Conservation (phyloP, 2,329 filamentous ascomycete species). For the Penicillium sp. region DNA sequence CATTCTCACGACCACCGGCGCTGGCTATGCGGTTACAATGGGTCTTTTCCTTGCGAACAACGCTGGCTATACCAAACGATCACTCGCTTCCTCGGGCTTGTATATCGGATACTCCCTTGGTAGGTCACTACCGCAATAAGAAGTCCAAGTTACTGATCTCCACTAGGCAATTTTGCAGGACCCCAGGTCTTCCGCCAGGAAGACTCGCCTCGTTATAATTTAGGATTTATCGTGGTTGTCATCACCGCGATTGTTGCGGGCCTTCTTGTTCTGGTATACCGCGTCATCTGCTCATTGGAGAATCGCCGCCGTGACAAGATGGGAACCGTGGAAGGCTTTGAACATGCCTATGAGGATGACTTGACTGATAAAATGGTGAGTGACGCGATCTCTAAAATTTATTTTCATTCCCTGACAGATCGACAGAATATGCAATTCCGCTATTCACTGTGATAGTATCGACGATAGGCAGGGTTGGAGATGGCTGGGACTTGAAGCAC, state of each 20-base stretch:
- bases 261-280: neutral
- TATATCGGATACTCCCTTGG: slow-evolving; percentile 1
- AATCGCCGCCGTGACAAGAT: neutral
- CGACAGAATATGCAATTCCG: neutral
- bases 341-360: neutral
- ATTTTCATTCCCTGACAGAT: neutral
- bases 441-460: neutral
- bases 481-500: neutral
- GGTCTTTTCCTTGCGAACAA: neutral
- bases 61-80: neutral
- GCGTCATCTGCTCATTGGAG: neutral
- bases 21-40: neutral
- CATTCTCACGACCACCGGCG: neutral
- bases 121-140: neutral
- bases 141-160: neutral
- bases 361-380: neutral
- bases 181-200: neutral
- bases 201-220: neutral
- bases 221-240: neutral
- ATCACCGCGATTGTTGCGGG: neutral
- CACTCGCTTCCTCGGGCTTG: neutral
- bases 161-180: neutral
- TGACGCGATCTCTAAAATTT: neutral
- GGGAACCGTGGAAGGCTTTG: neutral
- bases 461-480: neutral